Base-by-base conservation (phyloP, 306 rosid genomes). In the Cajanus cajan region DNA sequence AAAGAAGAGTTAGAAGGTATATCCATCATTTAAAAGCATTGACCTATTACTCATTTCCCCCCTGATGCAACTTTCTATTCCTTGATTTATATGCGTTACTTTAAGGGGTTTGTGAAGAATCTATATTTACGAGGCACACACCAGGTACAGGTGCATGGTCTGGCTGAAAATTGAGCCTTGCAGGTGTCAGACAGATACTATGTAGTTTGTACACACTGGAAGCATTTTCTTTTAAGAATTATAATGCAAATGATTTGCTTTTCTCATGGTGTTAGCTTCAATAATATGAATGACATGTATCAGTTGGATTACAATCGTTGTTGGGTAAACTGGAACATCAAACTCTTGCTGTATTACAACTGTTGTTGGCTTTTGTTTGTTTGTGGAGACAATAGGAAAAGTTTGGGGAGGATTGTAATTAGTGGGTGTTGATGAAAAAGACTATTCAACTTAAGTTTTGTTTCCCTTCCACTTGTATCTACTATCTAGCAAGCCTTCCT, bases 1-100 rank as follows among this genome's bases (percentile, higher is more conserved):
- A 86, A 88, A 81, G 80, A 79, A 59, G 98, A 92, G 88, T 85
- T 90, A 80, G 98, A 94, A 89, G 97, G 98, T 94, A 92, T 37
- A 8, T 79, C 59, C 41, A 51, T 24, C 7, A 2, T 62, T 10
- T 66, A 6, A 12, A 36, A 59, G 51, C 71, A 65, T 18, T 58
- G 52, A 33, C 19, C 33, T 63, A 37, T 47, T 18, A 19, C 25
- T 41, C 47, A 39, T 72, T 54, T 43, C 12, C n/a, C 47, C n/a
- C 34, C 41, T 43, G 47, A 58, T 48, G 36, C 37, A 47, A 19
- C 45, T 33, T 41, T 14, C 36, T 39, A 28, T 16, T 37, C 40
- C 18, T 72, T 24, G 34, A 59, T 39, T 61, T 73, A 33, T 31
- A 16, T 71, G 59, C 54, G 10, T 71, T 57, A 39, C 55, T 76